Base-by-base conservation (phyloP, 768 basidiomycete genomes). In the Pulveroboletus sp. region DNA sequence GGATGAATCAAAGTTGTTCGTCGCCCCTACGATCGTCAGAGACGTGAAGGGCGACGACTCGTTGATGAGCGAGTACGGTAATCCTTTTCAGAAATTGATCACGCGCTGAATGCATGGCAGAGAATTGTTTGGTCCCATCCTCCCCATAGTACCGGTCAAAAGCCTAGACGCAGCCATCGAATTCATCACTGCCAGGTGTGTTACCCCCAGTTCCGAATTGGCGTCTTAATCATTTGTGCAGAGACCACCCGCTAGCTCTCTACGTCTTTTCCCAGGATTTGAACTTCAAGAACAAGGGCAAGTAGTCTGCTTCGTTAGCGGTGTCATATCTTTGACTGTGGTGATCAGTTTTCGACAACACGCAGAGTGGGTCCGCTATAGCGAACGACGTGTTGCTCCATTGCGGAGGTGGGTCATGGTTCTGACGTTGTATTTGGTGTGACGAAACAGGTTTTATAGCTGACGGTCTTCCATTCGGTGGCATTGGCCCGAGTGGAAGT, bases 51-150 rank as follows among this genome's bases (percentile, higher is more conserved):
- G 53, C 0, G 79, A 80, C 46, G 91, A 93, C 66, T 76, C 84
- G 0, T 66, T 92, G 53, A 87, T 93, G 86, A 73, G 75, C 61
- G 83, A 87, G 87, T 86, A 57, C 43, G 83, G 73, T 3, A 16
- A 38, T 44, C 19, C 16, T 50, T 35, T 29, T 5, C 16, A 14
- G 27, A 13, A 44, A 43, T 8, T 14, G 26, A 39, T 11, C n/a
- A 1, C 26, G 38, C 7, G 19, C 27, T 54, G 4, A 55, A n/a
- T 13, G 5, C 5, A 38, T 16, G 36, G 0, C 6, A 90, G 89
- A 51, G 92, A 93, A 60, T 75, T 93, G 36, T 93, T 94, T 57
- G 92, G 90, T 0, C 91, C 92, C 8, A 56, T 94, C 10, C 69
- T 94, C 20, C 85, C 89, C 4, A 73, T 94, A 34, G 70, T 93